A percentile compares a stretch with the other conserved stretches of the same genome.
phyloP scores from a whole-genome alignment of 1,284 basidiomycete genomes.

The Lignosus rhinocerotis region DNA sequence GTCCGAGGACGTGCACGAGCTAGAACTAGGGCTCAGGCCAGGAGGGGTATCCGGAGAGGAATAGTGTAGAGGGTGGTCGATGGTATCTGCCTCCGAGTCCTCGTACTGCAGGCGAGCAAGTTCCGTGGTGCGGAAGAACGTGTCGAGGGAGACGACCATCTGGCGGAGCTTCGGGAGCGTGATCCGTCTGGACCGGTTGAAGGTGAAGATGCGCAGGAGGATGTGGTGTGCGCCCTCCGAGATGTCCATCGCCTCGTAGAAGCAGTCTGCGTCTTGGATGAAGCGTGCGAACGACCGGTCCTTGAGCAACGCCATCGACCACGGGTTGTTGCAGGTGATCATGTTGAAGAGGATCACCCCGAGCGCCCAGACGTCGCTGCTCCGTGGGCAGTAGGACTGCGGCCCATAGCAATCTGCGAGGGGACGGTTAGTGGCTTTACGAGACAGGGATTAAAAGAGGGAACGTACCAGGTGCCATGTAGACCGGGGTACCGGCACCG shows the following conservation, averaged over 20 bases:
- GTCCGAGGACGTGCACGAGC: not conserved
- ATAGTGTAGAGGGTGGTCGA: not conserved
- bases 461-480: slow-evolving; percentile 55
- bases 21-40: not conserved
- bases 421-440: not conserved
- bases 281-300: slow-evolving; percentile 67
- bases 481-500: slow-evolving; percentile 52
- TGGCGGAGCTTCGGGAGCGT: slow-evolving; percentile 58
- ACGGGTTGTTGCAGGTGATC: slow-evolving; percentile 83
- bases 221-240: slow-evolving; percentile 57
- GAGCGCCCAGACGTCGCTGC: slow-evolving; percentile 90
- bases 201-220: slow-evolving; percentile 56
- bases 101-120: not conserved
- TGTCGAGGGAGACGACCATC: slow-evolving; percentile 14
- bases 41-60: not conserved
- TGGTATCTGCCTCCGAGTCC: not conserved
- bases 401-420: slow-evolving; percentile 26
- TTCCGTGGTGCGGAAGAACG: slow-evolving; percentile 15
- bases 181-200: slow-evolving; percentile 51
- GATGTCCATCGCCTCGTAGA: slow-evolving; percentile 72
- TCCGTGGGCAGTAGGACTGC: slow-evolving; percentile 61
- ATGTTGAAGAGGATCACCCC: slow-evolving; percentile 58
- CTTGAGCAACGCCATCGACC: slow-evolving; percentile 70
- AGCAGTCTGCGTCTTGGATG: slow-evolving; percentile 54
- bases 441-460: not conserved